Base-by-base conservation (phyloP, 208 protist genomes). In the Trichomonas vaginalis region DNA sequence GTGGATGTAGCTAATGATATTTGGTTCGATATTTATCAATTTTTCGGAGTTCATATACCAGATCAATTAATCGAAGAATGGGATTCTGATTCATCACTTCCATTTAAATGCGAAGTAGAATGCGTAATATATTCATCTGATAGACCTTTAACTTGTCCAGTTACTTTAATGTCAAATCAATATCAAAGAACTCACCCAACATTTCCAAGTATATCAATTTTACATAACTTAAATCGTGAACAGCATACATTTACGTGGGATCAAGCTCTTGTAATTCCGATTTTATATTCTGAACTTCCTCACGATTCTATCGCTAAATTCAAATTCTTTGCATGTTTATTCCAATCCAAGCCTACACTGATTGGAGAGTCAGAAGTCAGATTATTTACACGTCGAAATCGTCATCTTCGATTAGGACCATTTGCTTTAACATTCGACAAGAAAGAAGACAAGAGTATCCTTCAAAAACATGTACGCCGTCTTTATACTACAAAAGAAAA, bases 201-300 rank as follows among this genome's bases (percentile, higher is more conserved):
- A 42, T 92, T 92, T 32, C 86, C 86, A 39, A 48, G n/a, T 92
- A 92, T 92, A 39, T 92, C 86, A 14, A 48, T 92, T 9, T 32
- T 92, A 17, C 86, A 92, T 21, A 56, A 56, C 17, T n/a, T 92
- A 48, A 48, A 42, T 51, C 39, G 86, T 14, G 86, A 92, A 39
- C 86, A 92, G 40, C 86, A 92, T 92, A 48, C 45, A 21, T 92
- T 92, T 51, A 51, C 27, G n/a, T 92, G 86, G 86, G 45, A 92
- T 92, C 40, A 56, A 48, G 51, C 14, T 15, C 48, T 92, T 51
- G 40, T 51, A 92, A 42, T 92, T 51, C 86, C 86, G 39, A 92
- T 92, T 51, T 92, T 92, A 42, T 92, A 92, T 92, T 51, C 45
- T 32, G 86, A 92, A 92, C n/a, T 92, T 21, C 86, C 86, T 48